Conservation (phyloP, 192 early-diverging fungal species). For the Linnemannia elongata region DNA sequence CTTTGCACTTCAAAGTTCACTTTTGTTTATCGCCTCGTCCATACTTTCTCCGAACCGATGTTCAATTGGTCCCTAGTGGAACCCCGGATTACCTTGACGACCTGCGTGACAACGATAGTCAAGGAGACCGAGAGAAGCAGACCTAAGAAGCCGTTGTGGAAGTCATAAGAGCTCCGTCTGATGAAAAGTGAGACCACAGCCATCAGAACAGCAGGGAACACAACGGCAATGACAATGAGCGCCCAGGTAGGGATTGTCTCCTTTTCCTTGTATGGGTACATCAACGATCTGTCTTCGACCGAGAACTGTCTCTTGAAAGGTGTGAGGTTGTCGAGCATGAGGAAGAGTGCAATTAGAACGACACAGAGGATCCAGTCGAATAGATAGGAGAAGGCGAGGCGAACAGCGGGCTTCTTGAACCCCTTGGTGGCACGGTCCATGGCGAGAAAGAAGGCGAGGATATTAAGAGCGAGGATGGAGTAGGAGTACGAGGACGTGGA, state of each 20-base stretch:
- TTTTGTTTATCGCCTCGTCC: not conserved
- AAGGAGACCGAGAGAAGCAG: slow-evolving; percentile 27
- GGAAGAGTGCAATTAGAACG: slow-evolving; percentile 69
- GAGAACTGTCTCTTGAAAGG: slow-evolving; percentile 84
- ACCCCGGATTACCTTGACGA: slow-evolving; percentile 21
- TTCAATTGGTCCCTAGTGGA: not conserved
- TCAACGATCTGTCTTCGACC: slow-evolving; percentile 75
- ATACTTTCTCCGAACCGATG: not conserved
- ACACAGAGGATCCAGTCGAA: slow-evolving; percentile 68
- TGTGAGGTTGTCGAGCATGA: slow-evolving; percentile 64
- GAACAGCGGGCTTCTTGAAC: slow-evolving; percentile 47
- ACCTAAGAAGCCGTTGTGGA: slow-evolving; percentile 62
- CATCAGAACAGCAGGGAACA: slow-evolving; percentile 53
- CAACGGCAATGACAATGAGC: slow-evolving; percentile 41
- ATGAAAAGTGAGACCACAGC: slow-evolving; percentile 28
- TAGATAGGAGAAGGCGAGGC: slow-evolving; percentile 58
- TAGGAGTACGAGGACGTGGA: not conserved
- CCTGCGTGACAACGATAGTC: slow-evolving; percentile 31
- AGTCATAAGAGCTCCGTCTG: slow-evolving; percentile 51
- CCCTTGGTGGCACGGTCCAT: slow-evolving; percentile 6
- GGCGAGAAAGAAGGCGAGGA: not conserved
- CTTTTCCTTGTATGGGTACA: slow-evolving; percentile 64
- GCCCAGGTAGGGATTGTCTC: slow-evolving; percentile 64
- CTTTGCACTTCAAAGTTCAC: not conserved
- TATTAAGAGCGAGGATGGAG: not conserved